Percentiles rank a stretch among this genome's conserved stretches.
phyloP scores from a whole-genome alignment of 441 rosid species.

The Breynia disticha region DNA sequence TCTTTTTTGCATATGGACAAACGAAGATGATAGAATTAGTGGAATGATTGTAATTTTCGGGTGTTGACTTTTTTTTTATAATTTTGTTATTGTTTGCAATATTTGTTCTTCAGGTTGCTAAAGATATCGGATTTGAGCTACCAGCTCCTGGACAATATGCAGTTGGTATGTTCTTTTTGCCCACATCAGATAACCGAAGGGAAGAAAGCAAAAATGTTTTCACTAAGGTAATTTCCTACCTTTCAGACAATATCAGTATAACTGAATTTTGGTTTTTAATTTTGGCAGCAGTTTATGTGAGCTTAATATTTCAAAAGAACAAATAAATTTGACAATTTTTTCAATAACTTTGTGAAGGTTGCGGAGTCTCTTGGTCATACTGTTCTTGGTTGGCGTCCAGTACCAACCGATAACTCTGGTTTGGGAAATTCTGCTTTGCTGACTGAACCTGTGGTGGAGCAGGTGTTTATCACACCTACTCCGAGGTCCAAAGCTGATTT shows the following conservation, averaged over 20 bases:
- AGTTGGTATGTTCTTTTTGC: conserved; percentile 97
- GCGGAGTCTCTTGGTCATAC: conserved; percentile 97
- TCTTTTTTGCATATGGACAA: too few relatives aligned
- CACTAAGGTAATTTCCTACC: conserved; percentile 49
- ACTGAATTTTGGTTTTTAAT: not conserved
- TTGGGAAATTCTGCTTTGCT: conserved; percentile 81
- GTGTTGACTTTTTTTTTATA: not conserved
- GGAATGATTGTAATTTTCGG: not conserved
- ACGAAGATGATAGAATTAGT: too few relatives aligned
- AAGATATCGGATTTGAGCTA: conserved; percentile 67
- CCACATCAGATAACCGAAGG: conserved; percentile 65
- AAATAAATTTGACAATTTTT: too few relatives aligned
- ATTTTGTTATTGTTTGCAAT: not conserved
- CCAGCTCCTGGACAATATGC: conserved; percentile 87
- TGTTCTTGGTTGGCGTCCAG: conserved; percentile 92
- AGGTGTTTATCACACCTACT: conserved; percentile 81
- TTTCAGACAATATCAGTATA: not conserved
- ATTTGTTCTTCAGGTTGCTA: conserved; percentile 40
- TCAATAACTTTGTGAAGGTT: conserved; percentile 40
- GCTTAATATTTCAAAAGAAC: too few relatives aligned
- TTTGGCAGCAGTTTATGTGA: not conserved
- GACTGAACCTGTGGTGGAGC: conserved; percentile 94
- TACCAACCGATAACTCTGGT: conserved; percentile 84
- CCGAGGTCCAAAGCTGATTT: conserved; percentile 69
- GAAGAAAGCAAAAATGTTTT: conserved; percentile 83